Percentiles rank a stretch among this genome's conserved stretches.
These are phyloP conservation scores for Seiridium cupressi DNA, from an alignment of 2,329 filamentous ascomycete genomes.

Conservation along the genomic window DNA sequence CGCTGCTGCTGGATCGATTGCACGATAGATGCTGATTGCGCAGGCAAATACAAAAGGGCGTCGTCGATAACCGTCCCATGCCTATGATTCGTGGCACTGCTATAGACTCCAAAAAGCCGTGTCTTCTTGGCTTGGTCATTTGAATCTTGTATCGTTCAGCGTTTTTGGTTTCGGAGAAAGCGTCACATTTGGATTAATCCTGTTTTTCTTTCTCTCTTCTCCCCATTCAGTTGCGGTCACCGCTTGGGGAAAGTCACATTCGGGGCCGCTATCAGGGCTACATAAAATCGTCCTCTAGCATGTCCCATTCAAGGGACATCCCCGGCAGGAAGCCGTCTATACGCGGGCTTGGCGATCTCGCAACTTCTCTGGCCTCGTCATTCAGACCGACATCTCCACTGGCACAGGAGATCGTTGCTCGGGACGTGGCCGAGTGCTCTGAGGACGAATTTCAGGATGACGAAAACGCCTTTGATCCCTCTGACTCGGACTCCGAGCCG, in stretches of 20 bases:
- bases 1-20: not conserved
- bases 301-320: slow-evolving; percentile 23
- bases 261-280: no score
- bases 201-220: no score
- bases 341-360: slow-evolving; percentile 19
- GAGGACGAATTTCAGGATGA: slow-evolving; percentile 46
- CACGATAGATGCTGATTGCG: no score
- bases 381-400: slow-evolving; percentile 63
- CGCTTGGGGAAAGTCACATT: not conserved
- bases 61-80: no score
- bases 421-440: slow-evolving; percentile 64
- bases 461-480: slow-evolving; percentile 17
- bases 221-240: not conserved
- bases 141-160: no score
- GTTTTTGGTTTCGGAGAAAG: no score
- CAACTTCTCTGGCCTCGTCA: slow-evolving; percentile 39
- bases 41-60: no score
- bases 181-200: no score
- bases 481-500: slow-evolving; percentile 28
- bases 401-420: slow-evolving; percentile 63
- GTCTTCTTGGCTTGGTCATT: no score
- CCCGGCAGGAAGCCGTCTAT: slow-evolving; percentile 16
- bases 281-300: slow-evolving; percentile 1
- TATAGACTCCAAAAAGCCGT: no score
- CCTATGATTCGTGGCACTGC: no score